Conservation (phyloP, 495 filamentous ascomycete species). For the Daldinia childiae region DNA sequence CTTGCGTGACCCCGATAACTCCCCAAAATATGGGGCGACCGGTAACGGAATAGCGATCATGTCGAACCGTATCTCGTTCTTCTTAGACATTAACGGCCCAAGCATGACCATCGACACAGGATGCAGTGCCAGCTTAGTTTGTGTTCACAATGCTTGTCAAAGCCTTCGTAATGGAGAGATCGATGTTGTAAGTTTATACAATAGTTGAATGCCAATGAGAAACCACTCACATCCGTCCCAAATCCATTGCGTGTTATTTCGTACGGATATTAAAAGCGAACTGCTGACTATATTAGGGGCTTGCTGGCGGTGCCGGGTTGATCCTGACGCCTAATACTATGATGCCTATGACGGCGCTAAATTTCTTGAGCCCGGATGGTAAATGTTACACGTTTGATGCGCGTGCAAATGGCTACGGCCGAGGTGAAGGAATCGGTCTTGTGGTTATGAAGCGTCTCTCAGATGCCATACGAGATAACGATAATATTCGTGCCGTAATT, state of each 20-base stretch:
- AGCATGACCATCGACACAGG: conserved; percentile 80
- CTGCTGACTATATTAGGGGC: conserved; percentile 31
- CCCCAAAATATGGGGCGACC: conserved; percentile 38
- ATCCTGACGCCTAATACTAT: conserved; percentile 46
- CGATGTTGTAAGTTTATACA: conserved; percentile 33
- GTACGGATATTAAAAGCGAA: background rate
- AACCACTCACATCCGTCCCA: background rate
- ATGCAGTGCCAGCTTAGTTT: conserved; percentile 71
- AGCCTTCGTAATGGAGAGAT: conserved; percentile 64
- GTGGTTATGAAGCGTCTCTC: conserved; percentile 64
- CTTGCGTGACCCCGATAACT: conserved; percentile 37
- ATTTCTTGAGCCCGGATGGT: conserved; percentile 50
- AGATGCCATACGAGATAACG: conserved; percentile 60
- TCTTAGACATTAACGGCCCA: conserved; percentile 56
- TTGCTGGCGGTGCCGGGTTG: conserved; percentile 46
- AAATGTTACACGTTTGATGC: conserved; percentile 58
- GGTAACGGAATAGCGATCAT: conserved; percentile 55
- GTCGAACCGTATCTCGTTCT: conserved; percentile 63
- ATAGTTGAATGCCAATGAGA: background rate
- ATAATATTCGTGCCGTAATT: conserved; percentile 69
- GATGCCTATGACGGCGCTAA: conserved; percentile 40
- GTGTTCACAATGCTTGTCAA: conserved; percentile 73
- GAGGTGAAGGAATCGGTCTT: conserved; percentile 65
- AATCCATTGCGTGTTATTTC: background rate
- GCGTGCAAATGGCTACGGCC: conserved; percentile 69